Evolutionary conservation across 2,329 filamentous ascomycete genomes (phyloP), one percentile per base, ranked within the genome.

Genomic region (Exophiala dermatitidis): DNA sequence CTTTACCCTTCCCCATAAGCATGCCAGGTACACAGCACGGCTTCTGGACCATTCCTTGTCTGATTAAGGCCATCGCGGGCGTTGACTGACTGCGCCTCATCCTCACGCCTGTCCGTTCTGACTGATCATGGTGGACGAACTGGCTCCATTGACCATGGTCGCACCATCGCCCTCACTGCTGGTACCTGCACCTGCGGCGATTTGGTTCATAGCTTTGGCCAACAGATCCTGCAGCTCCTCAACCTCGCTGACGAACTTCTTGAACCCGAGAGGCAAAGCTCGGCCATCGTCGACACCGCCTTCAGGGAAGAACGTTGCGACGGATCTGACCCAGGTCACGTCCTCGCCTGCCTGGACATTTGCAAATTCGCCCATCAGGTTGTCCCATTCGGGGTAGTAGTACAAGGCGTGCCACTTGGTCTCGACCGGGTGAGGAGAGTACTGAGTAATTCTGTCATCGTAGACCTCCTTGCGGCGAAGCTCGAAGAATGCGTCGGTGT

Each of bases 401-500:
- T 62, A 63, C 28, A 57, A 29, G 12, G 54, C 61, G 12, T 49
- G 48, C 71, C 70, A 74, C 1, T 64, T 65, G 9, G 56, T 60
- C 36, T 53, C 38, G 29, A 36, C 6, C 8, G 54, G 56, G 2
- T 7, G 33, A 6, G 47, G 6, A 28, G 38, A 47, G 42, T 53
- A 36, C 26, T 38, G 38, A 37, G 30, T 56, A 26, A 28, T 41
- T 38, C 57, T 55, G 8, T 54, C 57, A 3, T 54, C 53, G 47
- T 54, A 64, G 9, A 50, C 53, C 50, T 74, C 72, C 49, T 71
- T 73, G 3, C 72, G 68, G 5, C 69, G 66, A 33, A 75, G 62
- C 53, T 74, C 72, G n/a, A 75, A 64, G 5, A 69, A 64, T 49
- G 71, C 72, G 2, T 68, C 66, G 0, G 71, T 73, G 4, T 65